Percentiles rank a stretch among this genome's conserved stretches.
phyloP scores from a whole-genome alignment of 1,284 basidiomycete species.

The Rhizopogon parksii region DNA sequence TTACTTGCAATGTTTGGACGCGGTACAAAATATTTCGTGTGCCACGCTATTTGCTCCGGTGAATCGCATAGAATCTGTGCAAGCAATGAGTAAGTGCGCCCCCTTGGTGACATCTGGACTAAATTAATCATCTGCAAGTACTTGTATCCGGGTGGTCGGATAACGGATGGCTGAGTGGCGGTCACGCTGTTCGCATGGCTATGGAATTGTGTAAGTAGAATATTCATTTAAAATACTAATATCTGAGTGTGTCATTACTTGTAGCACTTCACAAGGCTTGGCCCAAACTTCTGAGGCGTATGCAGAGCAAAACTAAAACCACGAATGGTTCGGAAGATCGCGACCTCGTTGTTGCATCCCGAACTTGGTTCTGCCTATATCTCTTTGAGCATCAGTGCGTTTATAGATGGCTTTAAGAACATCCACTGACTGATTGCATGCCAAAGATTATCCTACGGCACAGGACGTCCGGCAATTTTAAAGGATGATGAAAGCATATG shows the following conservation, averaged over 20 bases:
- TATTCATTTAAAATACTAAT: conserved; percentile 6
- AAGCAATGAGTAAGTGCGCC: conserved; percentile 74
- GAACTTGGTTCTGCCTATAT: conserved; percentile 88
- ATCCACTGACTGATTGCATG: not conserved
- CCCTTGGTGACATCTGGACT: not conserved
- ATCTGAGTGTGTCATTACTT: conserved; percentile 8
- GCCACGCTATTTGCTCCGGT: conserved; percentile 84
- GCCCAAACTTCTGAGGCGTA: conserved; percentile 71
- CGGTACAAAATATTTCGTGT: conserved; percentile 78
- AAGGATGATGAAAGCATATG: conserved; percentile 87
- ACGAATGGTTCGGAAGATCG: conserved; percentile 60
- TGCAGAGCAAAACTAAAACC: conserved; percentile 59
- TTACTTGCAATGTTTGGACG: conserved; percentile 63
- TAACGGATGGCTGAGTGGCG: conserved; percentile 86
- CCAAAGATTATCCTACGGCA: conserved; percentile 81
- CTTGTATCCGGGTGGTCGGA: conserved; percentile 87
- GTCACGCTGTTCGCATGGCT: conserved; percentile 90
- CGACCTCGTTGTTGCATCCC: conserved; percentile 70
- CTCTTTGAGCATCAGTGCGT: conserved; percentile 88
- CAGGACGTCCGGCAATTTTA: conserved; percentile 84
- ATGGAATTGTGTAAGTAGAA: conserved; percentile 70
- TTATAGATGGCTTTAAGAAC: not conserved
- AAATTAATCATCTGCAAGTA: conserved; percentile 38
- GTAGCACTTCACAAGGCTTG: conserved; percentile 85
- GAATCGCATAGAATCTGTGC: conserved; percentile 75